These are phyloP conservation scores for Colletotrichum caudatum DNA, from an alignment of 2,329 filamentous ascomycete genomes.

Conservation along the genomic window DNA sequence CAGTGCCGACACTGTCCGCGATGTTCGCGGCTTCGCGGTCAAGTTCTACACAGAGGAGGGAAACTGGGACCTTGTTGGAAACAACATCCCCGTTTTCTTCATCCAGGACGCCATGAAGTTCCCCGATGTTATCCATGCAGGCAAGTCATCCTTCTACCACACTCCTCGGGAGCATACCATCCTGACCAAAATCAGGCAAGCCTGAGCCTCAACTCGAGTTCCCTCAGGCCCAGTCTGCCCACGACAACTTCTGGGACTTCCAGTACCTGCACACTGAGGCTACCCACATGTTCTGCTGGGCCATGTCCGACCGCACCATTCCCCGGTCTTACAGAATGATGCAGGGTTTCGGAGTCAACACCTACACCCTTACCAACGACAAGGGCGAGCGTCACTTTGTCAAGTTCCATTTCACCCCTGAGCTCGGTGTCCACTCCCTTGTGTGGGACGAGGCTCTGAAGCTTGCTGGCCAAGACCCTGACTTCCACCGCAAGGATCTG, in stretches of 20 bases:
- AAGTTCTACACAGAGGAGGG: slow-evolving; percentile 84
- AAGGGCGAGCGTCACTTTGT: slow-evolving; percentile 78
- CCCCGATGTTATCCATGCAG: slow-evolving; percentile 69
- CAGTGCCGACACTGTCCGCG: slow-evolving; percentile 83
- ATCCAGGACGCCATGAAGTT: slow-evolving; percentile 83
- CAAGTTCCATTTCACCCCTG: slow-evolving; percentile 82
- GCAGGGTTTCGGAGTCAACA: slow-evolving; percentile 89
- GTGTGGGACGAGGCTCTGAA: slow-evolving; percentile 86
- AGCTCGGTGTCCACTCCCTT: slow-evolving; percentile 80
- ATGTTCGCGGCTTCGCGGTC: slow-evolving; percentile 83
- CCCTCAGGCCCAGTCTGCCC: slow-evolving; percentile 76
- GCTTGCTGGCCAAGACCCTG: slow-evolving; percentile 78
- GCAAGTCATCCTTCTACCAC: neutral
- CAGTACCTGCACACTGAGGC: slow-evolving; percentile 75
- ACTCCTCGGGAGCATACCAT: neutral
- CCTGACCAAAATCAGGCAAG: slow-evolving; percentile 60
- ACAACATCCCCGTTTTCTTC: slow-evolving; percentile 78
- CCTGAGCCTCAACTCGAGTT: slow-evolving; percentile 78
- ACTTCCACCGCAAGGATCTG: slow-evolving; percentile 85
- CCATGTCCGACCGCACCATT: slow-evolving; percentile 80
- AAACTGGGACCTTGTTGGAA: slow-evolving; percentile 81
- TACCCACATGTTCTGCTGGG: slow-evolving; percentile 84
- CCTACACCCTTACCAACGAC: slow-evolving; percentile 76
- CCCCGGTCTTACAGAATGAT: slow-evolving; percentile 85
- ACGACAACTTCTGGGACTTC: slow-evolving; percentile 86